Base-by-base conservation (phyloP, 495 filamentous ascomycete genomes). In the Venustampulla echinocandica region DNA sequence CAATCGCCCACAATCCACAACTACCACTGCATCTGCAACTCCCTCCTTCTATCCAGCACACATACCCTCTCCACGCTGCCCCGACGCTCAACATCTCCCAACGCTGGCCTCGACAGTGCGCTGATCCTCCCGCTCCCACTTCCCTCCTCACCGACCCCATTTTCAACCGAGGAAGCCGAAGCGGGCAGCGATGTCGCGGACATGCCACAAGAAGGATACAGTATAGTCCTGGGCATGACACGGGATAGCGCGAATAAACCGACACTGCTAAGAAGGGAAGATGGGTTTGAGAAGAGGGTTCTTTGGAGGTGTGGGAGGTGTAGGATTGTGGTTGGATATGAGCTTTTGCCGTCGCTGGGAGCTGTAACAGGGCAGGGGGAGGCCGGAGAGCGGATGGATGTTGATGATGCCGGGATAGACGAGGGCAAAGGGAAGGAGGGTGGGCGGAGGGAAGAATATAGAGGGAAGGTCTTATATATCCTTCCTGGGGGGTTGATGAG, bases 11-110 rank as follows among this genome's bases (percentile, higher is more conserved):
- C 51, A 63, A 62, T 57, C 19, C 42, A 46, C 28, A 69, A 79
- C 54, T 82, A 84, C 69, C 84, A 88, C 68, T 86, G 82, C 71
- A 73, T 80, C 69, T 88, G 84, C 73, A 77, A 69, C 33, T 74
- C 82, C 58, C 78, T 85, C 59, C 66, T 88, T 35, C 69, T 88
- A 45, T 76, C 83, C 14, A 80, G 74, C 37, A 84, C 80, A 3
- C 71, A 79, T 48, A 44, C 58, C 14, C 60, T 86, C 44, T 33
- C 62, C 10, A 27, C 60, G 2, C 77, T 87, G 24, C 78, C 79
- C 1, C 66, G 61, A 4, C 80, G 83, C 28, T 63, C 65, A 1
- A 45, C 60, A 22, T 10, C 30, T 7, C 19, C 32, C 27, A n/a
- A 30, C 27, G 28, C 25, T 13, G 17, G 22, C 1, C 62, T 73